Evolutionary conservation across 441 rosid genomes (phyloP), one percentile per base, ranked within the genome.

Genomic region (Rhodomyrtus psidioides): DNA sequence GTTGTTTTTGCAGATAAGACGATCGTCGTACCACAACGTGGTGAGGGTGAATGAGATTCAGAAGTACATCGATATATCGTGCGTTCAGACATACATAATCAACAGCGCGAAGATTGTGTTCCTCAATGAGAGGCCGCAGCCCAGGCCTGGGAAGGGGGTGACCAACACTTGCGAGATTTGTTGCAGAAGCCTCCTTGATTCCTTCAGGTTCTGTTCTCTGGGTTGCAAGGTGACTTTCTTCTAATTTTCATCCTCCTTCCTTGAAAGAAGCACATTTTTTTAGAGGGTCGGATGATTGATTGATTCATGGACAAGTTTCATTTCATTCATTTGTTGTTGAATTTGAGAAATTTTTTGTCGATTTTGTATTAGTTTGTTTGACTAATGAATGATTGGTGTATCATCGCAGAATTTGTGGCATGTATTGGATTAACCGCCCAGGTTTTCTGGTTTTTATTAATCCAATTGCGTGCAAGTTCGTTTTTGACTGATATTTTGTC

Each of bases 1-100:
- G 26, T 23, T 53, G 59, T 44, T 44, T 62, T 57, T 82, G 76
- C 90, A 96, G 98, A 96, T 96, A 91, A 92, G 98, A 89, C 90
- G 98, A 87, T 96, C 98, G 7, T 96, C 98, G 1, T 96, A 96
- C 91, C 98, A 96, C 74, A 92, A 96, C 92, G 98, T 96, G 70
- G 95, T 96, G 88, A 89, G 97, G 49, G 98, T 96, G 34, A 92
- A 91, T 44, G 98, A 96, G 92, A 95, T 96, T 54, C 97, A 94
- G 89, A 96, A 90, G 91, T 93, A 88, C 89, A 91, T 96, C 79
- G 98, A 96, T 88, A 94, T 94, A 13, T 91, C 96, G 1, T 90
- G 94, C 76, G 94, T 96, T 30, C 98, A 96, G 91, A 95, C 98
- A 7, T 96, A 96, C 89, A 91, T 94, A 58, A 96, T 96, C 88